These are phyloP conservation scores for Linnemannia hyalina DNA, from an alignment of 192 early-diverging fungal genomes.

Conservation along the genomic window DNA sequence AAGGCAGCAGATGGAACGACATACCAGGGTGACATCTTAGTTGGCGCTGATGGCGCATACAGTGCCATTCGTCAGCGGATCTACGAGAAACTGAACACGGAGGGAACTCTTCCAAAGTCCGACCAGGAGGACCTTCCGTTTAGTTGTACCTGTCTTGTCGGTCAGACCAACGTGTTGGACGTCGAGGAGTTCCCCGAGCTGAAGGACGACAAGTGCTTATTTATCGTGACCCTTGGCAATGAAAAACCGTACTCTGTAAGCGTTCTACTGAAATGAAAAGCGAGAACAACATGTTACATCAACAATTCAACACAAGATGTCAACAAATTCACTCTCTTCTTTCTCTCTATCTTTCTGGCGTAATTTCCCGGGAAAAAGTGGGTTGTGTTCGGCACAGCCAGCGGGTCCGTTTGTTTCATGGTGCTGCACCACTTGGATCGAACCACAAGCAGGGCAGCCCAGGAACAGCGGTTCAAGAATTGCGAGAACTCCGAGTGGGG, in stretches of 20 bases:
- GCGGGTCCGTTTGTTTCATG: not conserved
- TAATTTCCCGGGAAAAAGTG: too few species aligned
- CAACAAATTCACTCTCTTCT: too few species aligned
- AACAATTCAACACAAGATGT: too few species aligned
- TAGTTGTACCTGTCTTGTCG: constrained; percentile 13
- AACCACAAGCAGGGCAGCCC: too few species aligned
- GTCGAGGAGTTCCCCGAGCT: not conserved
- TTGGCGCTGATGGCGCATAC: constrained; percentile 46
- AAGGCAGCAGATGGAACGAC: constrained; percentile 14
- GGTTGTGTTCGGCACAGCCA: too few species aligned
- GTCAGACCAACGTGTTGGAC: constrained; percentile 6
- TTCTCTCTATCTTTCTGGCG: too few species aligned
- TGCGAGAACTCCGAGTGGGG: constrained; percentile 11
- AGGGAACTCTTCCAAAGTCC: not conserved
- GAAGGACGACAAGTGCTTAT: not conserved
- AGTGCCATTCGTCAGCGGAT: constrained; percentile 23
- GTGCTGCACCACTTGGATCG: not conserved
- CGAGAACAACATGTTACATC: too few species aligned
- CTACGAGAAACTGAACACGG: not conserved
- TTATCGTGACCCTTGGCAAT: not conserved
- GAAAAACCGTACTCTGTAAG: too few species aligned
- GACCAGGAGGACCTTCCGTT: constrained; percentile 5
- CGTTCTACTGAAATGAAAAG: too few species aligned
- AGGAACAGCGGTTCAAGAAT: not conserved
- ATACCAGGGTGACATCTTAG: constrained; percentile 29